Conservation (phyloP, 257 asterid genomes). For the Solanum ossicruentum region DNA sequence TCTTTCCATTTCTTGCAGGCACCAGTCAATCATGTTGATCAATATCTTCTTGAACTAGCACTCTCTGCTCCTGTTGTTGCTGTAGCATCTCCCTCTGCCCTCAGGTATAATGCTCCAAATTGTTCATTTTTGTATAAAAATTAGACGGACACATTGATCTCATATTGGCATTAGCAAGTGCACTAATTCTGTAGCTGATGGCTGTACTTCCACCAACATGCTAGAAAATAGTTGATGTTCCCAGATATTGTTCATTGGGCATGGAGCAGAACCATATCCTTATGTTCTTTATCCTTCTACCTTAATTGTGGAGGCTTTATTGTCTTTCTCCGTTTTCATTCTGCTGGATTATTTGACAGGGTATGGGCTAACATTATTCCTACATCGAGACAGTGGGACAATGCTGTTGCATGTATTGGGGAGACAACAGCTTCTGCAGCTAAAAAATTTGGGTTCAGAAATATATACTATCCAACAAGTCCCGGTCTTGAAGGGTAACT, state of each 20-base stretch:
- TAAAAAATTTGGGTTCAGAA: constrained; percentile 41
- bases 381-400: constrained; percentile 31
- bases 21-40: constrained; percentile 45
- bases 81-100: constrained; percentile 80
- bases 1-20: constrained; percentile 22
- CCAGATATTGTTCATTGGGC: not conserved
- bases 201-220: not conserved
- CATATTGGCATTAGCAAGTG: not conserved
- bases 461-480: constrained; percentile 50
- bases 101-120: constrained; percentile 23
- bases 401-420: constrained; percentile 75
- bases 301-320: not conserved
- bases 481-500: constrained; percentile 80
- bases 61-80: constrained; percentile 67
- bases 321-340: not conserved
- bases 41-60: constrained; percentile 35
- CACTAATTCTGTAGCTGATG: not conserved
- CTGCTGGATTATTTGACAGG: constrained; percentile 15
- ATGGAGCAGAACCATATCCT: not conserved
- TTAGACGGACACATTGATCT: not conserved
- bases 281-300: not conserved
- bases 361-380: constrained; percentile 62
- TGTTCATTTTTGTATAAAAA: not conserved
- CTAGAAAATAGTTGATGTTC: not conserved
- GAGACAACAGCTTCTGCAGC: constrained; percentile 84